Conservation (phyloP, 164 flowering plant species). For the Hamamelis virginiana region DNA sequence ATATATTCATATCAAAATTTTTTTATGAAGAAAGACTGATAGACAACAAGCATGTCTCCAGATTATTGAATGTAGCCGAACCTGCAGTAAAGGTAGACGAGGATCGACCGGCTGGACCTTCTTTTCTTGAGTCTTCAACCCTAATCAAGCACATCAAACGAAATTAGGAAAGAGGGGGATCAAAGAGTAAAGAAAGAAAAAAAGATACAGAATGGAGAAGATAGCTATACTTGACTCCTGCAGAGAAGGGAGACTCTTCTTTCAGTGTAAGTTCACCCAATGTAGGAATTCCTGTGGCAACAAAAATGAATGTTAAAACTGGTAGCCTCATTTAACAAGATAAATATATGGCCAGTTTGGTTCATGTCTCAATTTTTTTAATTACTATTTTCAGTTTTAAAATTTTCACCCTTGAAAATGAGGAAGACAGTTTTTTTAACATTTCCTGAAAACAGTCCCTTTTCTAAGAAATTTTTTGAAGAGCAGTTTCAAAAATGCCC, state of each 20-base stretch:
- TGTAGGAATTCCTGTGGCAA: slow-evolving; percentile 13
- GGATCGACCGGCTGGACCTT: slow-evolving; percentile 39
- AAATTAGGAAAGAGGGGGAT: slow-evolving; percentile 11
- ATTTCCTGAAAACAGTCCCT: no score
- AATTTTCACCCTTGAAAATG: no score
- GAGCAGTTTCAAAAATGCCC: no score
- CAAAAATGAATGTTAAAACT: slow-evolving; percentile 3
- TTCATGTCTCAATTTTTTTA: no score
- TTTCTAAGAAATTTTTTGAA: no score
- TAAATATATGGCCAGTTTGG: background rate
- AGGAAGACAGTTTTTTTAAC: no score
- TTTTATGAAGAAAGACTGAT: background rate
- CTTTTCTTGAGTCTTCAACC: slow-evolving; percentile 56
- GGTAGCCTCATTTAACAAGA: background rate
- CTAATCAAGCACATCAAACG: slow-evolving; percentile 34
- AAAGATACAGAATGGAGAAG: background rate
- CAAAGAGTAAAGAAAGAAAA: slow-evolving; percentile 1
- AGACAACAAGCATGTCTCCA: background rate
- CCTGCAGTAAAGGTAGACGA: slow-evolving; percentile 54
- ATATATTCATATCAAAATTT: background rate
- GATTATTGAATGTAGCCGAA: slow-evolving; percentile 13
- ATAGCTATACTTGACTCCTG: slow-evolving; percentile 27
- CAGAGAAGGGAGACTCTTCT: slow-evolving; percentile 29
- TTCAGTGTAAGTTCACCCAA: slow-evolving; percentile 28
- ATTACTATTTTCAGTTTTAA: no score